Evolutionary conservation across 768 basidiomycete species (phyloP).

Genomic region (Rubroboletus pulcherrimus): DNA sequence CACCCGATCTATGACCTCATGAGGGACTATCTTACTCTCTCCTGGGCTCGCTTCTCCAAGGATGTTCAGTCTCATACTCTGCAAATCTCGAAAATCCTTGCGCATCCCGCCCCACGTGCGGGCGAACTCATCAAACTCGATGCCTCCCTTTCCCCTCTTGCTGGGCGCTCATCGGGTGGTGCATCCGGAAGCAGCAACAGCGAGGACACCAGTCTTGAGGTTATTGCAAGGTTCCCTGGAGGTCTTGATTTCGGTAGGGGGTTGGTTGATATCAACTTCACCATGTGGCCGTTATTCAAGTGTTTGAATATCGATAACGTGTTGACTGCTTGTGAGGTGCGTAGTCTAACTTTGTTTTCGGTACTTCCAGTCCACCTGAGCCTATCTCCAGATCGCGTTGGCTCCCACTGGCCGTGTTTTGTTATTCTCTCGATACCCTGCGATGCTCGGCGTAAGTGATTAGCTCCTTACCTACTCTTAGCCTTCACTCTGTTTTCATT

Average conservation of each 20-base stretch:
- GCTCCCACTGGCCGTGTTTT: slow-evolving; percentile 83
- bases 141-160: slow-evolving; percentile 59
- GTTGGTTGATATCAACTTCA: slow-evolving; percentile 90
- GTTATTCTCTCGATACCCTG: slow-evolving; percentile 85
- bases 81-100: slow-evolving; percentile 84
- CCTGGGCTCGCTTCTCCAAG: slow-evolving; percentile 92
- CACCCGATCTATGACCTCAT: slow-evolving; percentile 94
- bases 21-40: slow-evolving; percentile 93
- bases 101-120: slow-evolving; percentile 82
- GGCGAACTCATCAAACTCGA: slow-evolving; percentile 85
- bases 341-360: background rate
- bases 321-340: slow-evolving; percentile 85
- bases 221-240: slow-evolving; percentile 89
- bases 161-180: slow-evolving; percentile 42
- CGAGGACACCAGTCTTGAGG: slow-evolving; percentile 60
- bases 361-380: background rate
- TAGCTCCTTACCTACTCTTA: background rate
- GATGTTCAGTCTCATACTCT: slow-evolving; percentile 91
- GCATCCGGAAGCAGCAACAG: slow-evolving; percentile 23
- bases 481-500: slow-evolving; percentile 4
- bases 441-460: slow-evolving; percentile 76
- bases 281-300: slow-evolving; percentile 96
- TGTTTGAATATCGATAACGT: slow-evolving; percentile 92
- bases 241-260: slow-evolving; percentile 90
- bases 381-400: slow-evolving; percentile 60